phyloP scores from a whole-genome alignment of 2,329 filamentous ascomycete species.

The Lasiodiplodia hormozganensis region DNA sequence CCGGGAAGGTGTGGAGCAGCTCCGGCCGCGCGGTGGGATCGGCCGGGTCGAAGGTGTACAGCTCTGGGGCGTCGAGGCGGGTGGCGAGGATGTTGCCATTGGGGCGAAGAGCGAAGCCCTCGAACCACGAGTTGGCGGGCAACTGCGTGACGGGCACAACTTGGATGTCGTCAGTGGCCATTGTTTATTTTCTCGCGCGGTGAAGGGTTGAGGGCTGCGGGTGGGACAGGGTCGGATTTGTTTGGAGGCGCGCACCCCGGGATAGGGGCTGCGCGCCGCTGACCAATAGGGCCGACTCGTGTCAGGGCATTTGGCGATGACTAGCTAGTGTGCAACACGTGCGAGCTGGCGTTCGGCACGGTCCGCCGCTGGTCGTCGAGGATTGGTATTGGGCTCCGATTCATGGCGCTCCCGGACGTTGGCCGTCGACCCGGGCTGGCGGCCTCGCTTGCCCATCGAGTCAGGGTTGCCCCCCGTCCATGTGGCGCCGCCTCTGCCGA shows the following conservation, averaged over 20 bases:
- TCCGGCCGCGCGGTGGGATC: constrained; percentile 12
- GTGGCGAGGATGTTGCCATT: constrained; percentile 27
- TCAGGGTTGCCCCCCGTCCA: neutral
- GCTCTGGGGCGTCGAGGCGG: constrained; percentile 26
- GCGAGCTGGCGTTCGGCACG: constrained; percentile 12
- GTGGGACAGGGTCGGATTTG: neutral
- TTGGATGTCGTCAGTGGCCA: constrained; percentile 21
- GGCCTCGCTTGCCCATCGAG: constrained; percentile 11
- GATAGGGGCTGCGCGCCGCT: constrained; percentile 16
- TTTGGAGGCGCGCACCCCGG: neutral
- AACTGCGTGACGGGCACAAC: constrained; percentile 24
- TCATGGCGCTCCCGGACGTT: neutral
- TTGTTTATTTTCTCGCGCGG: neutral
- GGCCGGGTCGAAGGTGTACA: constrained; percentile 28
- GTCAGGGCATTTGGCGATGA: neutral
- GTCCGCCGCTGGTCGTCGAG: constrained; percentile 7
- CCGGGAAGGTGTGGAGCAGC: constrained; percentile 26
- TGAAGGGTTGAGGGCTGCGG: neutral
- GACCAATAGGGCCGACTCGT: constrained; percentile 17
- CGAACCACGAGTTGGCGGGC: constrained; percentile 26
- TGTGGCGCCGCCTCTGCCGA: neutral
- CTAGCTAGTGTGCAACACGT: neutral
- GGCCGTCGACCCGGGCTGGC: neutral
- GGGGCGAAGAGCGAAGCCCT: constrained; percentile 24
- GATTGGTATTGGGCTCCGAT: neutral